Conservation (phyloP, 345 rosid genomes). For the Acer saccharum region DNA sequence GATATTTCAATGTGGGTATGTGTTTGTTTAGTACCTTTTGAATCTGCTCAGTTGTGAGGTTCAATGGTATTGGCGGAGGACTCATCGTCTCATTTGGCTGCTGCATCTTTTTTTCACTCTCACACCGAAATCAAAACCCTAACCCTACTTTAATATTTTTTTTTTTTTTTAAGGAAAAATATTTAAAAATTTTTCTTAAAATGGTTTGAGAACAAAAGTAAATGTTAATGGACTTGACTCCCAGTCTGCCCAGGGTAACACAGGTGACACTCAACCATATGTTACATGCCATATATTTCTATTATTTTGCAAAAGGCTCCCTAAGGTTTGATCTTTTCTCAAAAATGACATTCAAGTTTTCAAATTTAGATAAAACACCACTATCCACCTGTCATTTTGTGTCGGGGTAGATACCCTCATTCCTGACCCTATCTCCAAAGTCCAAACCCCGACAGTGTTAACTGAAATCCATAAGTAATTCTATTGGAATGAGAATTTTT, state of each 20-base stretch:
- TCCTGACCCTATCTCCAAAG: too few relatives aligned
- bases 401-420: too few relatives aligned
- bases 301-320: not conserved
- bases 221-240: not conserved
- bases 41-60: constrained; percentile 58
- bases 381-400: too few relatives aligned
- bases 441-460: too few relatives aligned
- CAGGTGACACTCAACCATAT: not conserved
- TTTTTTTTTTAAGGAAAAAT: not conserved
- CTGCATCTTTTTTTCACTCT: constrained; percentile 36
- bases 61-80: constrained; percentile 32
- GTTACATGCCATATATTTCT: not conserved
- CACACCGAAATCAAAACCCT: not conserved
- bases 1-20: not conserved
- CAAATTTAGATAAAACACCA: too few relatives aligned
- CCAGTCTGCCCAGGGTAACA: not conserved
- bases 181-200: not conserved
- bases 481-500: too few relatives aligned
- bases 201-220: not conserved
- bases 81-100: constrained; percentile 37
- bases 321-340: too few relatives aligned
- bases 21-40: constrained; percentile 35
- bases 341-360: not conserved
- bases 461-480: too few relatives aligned
- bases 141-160: constrained; percentile 2